Percentiles rank a stretch among this genome's conserved stretches.
These are phyloP conservation scores for Ulvella scutata DNA, from an alignment of 139 green algal species.

Conservation along the genomic window DNA sequence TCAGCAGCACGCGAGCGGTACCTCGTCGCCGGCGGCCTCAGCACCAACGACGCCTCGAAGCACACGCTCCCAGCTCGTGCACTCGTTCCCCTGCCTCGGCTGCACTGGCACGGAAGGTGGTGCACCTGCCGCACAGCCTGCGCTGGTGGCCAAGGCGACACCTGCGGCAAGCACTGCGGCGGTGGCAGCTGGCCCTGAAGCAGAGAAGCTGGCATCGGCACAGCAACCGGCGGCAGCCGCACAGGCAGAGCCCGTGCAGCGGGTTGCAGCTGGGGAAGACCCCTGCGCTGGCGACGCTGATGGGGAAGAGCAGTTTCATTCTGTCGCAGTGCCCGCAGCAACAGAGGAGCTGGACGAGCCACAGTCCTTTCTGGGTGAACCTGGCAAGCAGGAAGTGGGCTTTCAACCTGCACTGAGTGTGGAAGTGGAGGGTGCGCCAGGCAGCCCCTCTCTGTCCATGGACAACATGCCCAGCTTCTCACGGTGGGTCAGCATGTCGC, in stretches of 20 bases:
- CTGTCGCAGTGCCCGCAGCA: neutral
- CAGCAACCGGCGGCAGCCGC: neutral
- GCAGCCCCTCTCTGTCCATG: neutral
- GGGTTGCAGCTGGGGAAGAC: neutral
- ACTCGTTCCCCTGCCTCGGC: too few species aligned
- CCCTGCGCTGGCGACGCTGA: neutral
- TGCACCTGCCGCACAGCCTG: too few species aligned
- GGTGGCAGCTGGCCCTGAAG: neutral
- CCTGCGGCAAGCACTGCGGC: neutral
- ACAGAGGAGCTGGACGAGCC: neutral
- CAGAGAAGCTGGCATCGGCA: neutral
- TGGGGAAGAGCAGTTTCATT: neutral
- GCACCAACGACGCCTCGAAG: too few species aligned
- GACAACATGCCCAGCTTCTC: conserved; percentile 1
- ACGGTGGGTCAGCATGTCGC: conserved; percentile 1
- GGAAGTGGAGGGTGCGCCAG: neutral
- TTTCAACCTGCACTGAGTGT: too few species aligned
- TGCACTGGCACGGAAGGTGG: too few species aligned
- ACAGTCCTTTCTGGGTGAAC: neutral
- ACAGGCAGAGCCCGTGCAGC: neutral
- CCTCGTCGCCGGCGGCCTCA: too few species aligned
- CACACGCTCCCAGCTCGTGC: too few species aligned
- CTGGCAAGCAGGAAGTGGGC: too few species aligned
- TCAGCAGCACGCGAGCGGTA: too few species aligned
- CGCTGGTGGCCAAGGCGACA: too few species aligned